A percentile compares a stretch with the other conserved stretches of the same genome.
These are phyloP conservation scores for Phytopythium kandeliae DNA, from an alignment of 352 stramenopile genomes.

Conservation along the genomic window DNA sequence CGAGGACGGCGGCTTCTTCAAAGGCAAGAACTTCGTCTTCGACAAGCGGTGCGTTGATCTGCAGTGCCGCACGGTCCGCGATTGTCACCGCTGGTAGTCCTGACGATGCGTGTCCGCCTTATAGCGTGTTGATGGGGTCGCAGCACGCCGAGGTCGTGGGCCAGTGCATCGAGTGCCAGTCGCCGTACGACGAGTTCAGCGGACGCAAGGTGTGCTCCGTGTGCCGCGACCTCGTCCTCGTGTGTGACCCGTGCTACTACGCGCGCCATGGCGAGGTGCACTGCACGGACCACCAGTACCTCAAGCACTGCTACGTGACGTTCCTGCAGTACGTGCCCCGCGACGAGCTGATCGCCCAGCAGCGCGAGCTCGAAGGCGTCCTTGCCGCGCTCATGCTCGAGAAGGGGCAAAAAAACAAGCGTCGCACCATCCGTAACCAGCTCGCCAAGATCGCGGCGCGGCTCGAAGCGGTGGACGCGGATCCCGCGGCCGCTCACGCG, in stretches of 20 bases:
- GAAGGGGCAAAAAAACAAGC: constrained; percentile 69
- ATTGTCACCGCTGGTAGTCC: no score
- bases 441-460: constrained; percentile 52
- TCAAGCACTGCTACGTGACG: constrained; percentile 69
- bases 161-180: constrained; percentile 63
- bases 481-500: constrained; percentile 32
- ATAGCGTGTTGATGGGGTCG: constrained; percentile 50
- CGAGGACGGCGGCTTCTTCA: constrained; percentile 57
- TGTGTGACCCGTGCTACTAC: constrained; percentile 61
- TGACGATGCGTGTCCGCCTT: no score
- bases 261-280: constrained; percentile 57
- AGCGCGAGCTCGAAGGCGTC: constrained; percentile 40
- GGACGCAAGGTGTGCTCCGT: constrained; percentile 67
- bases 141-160: constrained; percentile 58
- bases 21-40: constrained; percentile 78
- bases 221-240: constrained; percentile 64
- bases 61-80: no score
- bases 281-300: constrained; percentile 65
- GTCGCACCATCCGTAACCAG: constrained; percentile 65
- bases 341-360: constrained; percentile 34
- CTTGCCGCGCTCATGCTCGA: constrained; percentile 35
- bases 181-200: constrained; percentile 52
- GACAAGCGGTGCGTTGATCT: constrained; percentile 64
- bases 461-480: constrained; percentile 28
- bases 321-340: constrained; percentile 63